These are phyloP conservation scores for Phytophthora ramorum DNA, from an alignment of 352 stramenopile genomes.

Conservation along the genomic window DNA sequence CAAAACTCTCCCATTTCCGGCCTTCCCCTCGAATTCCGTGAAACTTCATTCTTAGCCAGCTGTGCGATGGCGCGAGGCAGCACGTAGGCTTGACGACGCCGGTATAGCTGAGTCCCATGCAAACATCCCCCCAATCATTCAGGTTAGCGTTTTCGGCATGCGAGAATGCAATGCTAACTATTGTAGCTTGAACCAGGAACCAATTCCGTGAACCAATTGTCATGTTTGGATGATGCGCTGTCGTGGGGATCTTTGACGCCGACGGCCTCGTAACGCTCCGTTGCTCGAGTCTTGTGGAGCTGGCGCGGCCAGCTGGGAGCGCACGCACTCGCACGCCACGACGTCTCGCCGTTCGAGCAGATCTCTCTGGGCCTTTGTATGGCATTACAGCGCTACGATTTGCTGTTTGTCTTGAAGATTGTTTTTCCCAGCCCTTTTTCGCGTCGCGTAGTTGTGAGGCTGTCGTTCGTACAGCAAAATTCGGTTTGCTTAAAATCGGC, in stretches of 20 bases:
- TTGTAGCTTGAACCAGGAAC: neutral
- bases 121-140: constrained; percentile 13
- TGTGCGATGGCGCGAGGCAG: constrained; percentile 23
- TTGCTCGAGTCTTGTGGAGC: constrained; percentile 1
- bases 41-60: constrained; percentile 27
- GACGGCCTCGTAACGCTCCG: constrained; percentile 12
- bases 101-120: constrained; percentile 15
- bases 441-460: constrained; percentile 30
- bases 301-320: constrained; percentile 23
- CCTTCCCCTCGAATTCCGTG: constrained; percentile 30
- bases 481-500: neutral
- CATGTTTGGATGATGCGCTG: constrained; percentile 15
- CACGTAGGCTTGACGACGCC: neutral
- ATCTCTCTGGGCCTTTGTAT: constrained; percentile 26
- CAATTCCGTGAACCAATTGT: neutral
- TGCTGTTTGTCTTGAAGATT: constrained; percentile 14
- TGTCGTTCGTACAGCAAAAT: constrained; percentile 28
- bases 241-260: constrained; percentile 1
- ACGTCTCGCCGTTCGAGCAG: constrained; percentile 35
- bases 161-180: constrained; percentile 6
- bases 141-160: constrained; percentile 11
- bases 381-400: constrained; percentile 19
- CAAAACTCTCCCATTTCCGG: constrained; percentile 21
- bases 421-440: constrained; percentile 19
- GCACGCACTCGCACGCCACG: constrained; percentile 44